Base-by-base conservation (phyloP, 2,329 filamentous ascomycete genomes). In the Nigrograna mackinnonii region DNA sequence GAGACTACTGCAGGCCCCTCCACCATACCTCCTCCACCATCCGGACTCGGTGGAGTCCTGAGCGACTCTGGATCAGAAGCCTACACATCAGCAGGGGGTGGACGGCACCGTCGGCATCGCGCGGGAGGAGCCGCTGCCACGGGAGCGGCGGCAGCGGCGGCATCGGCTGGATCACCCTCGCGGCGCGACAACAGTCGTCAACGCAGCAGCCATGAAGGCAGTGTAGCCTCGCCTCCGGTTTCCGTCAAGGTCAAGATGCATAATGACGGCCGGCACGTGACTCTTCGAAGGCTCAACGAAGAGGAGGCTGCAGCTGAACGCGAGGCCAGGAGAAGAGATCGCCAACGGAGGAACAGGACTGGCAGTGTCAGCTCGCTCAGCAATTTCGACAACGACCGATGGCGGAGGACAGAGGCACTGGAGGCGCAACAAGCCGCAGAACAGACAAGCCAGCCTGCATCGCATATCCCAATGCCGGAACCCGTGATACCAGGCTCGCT, bases 181-280 rank as follows among this genome's bases (percentile, higher is more conserved):
- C 60, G 51, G 39, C 55, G 58, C 35, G 58, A 61, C 21, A 39
- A 45, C 33, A 55, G 59, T 40, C 49, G 58, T 22, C 57, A 57
- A 16, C 58, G 66, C 39, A 57, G 55, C 44, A 65, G 64, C 39
- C 51, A 49, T 40, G 70, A 74, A 33, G 71, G 72, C 34, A 72
- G 73, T 46, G 66, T 76, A 21, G 72, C 72, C 18, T 81, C 79
- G 0, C 80, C 80, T n/a, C 80, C 81, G 2, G 79, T 84, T 35
- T 82, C 78, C 21, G 76, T 86, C 41, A 83, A 84, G 60, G 76
- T 85, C 31, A 83, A 83, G 57, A 82, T 84, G 76, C 81, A 84
- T 62, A 77, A 79, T 44, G 80, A 85, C 49, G 81, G 81, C 18
- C 75, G 80, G 6, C 79, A 83, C 54, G 80, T 86, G 24, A 86